A percentile compares a stretch with the other conserved stretches of the same genome.
phyloP scores from a whole-genome alignment of 306 rosid species.

The Senna siamea region DNA sequence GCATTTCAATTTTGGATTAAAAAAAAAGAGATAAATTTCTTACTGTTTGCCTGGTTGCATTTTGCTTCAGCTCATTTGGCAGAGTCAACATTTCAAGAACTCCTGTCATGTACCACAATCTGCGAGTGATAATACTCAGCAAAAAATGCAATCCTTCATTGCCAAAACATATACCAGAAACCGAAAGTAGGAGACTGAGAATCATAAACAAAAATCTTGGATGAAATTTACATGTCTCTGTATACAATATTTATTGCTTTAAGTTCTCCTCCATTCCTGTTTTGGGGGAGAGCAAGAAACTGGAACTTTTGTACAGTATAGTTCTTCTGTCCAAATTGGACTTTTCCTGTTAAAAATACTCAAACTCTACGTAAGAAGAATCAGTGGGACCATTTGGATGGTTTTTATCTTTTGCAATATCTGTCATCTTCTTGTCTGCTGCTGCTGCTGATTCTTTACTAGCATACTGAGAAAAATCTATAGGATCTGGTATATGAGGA shows the following conservation, averaged over 20 bases:
- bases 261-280: constrained; percentile 24
- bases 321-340: constrained; percentile 12
- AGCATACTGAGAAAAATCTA: constrained; percentile 72
- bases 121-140: neutral
- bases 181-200: neutral
- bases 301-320: constrained; percentile 40
- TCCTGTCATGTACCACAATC: constrained; percentile 2
- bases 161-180: constrained; percentile 12
- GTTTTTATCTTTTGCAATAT: constrained; percentile 28
- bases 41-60: neutral
- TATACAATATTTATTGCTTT: constrained; percentile 35
- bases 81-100: neutral
- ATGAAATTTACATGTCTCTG: constrained; percentile 43
- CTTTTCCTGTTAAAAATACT: constrained; percentile 53
- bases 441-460: constrained; percentile 44
- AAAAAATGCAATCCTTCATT: neutral
- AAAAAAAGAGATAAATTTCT: too few relatives aligned
- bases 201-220: constrained; percentile 13
- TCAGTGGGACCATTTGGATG: constrained; percentile 5
- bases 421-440: constrained; percentile 45
- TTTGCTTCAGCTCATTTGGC: neutral
- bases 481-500: constrained; percentile 75
- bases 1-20: neutral
- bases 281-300: constrained; percentile 12
- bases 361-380: constrained; percentile 53